Conservation (phyloP, 495 filamentous ascomycete species). For the Podospora pseudopauciseta region DNA sequence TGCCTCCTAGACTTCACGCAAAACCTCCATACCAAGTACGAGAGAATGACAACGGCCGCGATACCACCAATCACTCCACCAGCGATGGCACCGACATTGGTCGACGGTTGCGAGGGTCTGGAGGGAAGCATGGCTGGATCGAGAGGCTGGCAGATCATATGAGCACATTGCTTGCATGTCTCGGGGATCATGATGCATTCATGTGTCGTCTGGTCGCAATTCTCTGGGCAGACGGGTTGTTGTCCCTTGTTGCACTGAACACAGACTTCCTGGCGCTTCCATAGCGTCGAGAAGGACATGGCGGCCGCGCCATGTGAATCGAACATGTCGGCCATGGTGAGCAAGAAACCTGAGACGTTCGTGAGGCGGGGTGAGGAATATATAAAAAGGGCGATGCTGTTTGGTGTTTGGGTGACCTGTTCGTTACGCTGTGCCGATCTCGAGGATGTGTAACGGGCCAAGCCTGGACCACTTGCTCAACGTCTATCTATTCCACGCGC, state of each 20-base stretch:
- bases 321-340: background rate
- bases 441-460: conserved; percentile 9
- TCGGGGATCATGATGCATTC: conserved; percentile 37
- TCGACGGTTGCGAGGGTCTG: conserved; percentile 36
- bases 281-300: conserved; percentile 11
- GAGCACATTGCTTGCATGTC: conserved; percentile 34
- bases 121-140: conserved; percentile 25
- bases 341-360: background rate
- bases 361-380: background rate
- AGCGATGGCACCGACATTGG: conserved; percentile 75
- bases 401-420: conserved; percentile 1
- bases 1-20: conserved; percentile 76
- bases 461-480: conserved; percentile 16
- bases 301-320: background rate
- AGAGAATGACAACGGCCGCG: conserved; percentile 61
- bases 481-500: conserved; percentile 21
- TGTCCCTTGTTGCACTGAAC: conserved; percentile 24
- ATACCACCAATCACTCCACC: conserved; percentile 81
- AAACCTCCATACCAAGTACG: conserved; percentile 80
- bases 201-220: conserved; percentile 20
- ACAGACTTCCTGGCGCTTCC: conserved; percentile 24
- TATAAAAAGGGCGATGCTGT: background rate
- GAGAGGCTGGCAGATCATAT: conserved; percentile 37
- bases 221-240: conserved; percentile 24
- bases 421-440: conserved; percentile 16